Conservation (phyloP, 129 eudicot species). For the Pittosporum tobira region DNA sequence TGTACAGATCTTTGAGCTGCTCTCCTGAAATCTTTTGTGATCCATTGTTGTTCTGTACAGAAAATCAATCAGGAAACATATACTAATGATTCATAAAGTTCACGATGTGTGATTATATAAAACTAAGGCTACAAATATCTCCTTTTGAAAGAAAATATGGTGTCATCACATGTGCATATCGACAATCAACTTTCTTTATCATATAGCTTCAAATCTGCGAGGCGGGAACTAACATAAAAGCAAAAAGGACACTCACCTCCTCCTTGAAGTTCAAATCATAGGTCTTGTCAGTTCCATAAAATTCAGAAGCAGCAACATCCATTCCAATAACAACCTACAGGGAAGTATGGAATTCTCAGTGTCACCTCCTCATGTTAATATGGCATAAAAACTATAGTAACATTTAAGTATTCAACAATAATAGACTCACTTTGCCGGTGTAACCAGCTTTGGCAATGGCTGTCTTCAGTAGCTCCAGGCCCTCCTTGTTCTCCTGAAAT, state of each 20-base stretch:
- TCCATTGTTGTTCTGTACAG: conserved; percentile 70
- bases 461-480: conserved; percentile 91
- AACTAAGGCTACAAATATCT: no score
- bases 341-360: not conserved
- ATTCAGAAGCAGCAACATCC: conserved; percentile 99
- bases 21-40: conserved; percentile 81
- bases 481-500: conserved; percentile 93
- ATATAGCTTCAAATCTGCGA: no score
- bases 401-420: not conserved
- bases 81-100: no score
- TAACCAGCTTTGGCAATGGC: conserved; percentile 94
- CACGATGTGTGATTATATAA: no score
- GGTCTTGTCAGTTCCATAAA: conserved; percentile 71
- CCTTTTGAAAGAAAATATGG: no score
- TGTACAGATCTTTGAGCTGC: conserved; percentile 88
- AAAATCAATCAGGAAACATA: not conserved
- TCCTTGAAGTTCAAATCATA: conserved; percentile 97
- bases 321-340: conserved; percentile 92
- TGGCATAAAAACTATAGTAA: not conserved
- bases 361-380: not conserved
- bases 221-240: not conserved
- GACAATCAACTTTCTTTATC: not conserved
- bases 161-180: no score
- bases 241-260: conserved; percentile 44
- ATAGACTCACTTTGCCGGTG: conserved; percentile 62